Evolutionary conservation across 768 basidiomycete genomes (phyloP), one percentile per base, ranked within the genome.

Genomic region (Tulasnella sp.): DNA sequence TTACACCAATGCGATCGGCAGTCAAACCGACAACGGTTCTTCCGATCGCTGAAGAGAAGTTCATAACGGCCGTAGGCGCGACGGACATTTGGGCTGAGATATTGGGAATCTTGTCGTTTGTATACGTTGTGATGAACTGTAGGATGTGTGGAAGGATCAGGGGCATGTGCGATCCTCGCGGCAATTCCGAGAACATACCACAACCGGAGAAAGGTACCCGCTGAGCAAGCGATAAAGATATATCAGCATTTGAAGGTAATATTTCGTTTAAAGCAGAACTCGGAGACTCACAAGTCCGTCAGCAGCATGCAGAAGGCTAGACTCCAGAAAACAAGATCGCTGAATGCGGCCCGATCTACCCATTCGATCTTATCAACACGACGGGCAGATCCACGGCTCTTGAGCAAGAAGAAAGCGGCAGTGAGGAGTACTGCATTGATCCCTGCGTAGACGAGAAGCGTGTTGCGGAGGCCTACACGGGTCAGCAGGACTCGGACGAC

Each of bases 1-100:
- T 82, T 20, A 85, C 83, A 5, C 86, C 86, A 69, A 86, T 79
- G 23, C 81, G 80, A 80, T 87, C 86, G 6, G 85, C 83, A n/a
- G 84, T 61, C 76, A 83, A 83, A 0, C 86, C 86, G 70, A 85
- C 83, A 32, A 82, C 73, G 44, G 84, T 83, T 73, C 86, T 80
- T 80, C 82, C 83, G 13, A 81, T 23, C 0, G 82, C 82, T 20
- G 83, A 82, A 29, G 83, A 75, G 23, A 83, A 79, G 79, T 83
- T 83, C 75, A 81, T 81, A 3, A 82, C 81, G 0, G 82, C 79
- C 7, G 81, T 78, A 13, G 83, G 80, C 0, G 77, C 78, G 4
- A 81, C 81, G 20, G 80, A 77, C 4, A 81, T 48, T 4, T 74
- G 73, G 9, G 80, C 42, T 26, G 77, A 77, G 16, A 82, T 77